Base-by-base conservation (phyloP, 306 rosid species). In the Medicago ruthenica region DNA sequence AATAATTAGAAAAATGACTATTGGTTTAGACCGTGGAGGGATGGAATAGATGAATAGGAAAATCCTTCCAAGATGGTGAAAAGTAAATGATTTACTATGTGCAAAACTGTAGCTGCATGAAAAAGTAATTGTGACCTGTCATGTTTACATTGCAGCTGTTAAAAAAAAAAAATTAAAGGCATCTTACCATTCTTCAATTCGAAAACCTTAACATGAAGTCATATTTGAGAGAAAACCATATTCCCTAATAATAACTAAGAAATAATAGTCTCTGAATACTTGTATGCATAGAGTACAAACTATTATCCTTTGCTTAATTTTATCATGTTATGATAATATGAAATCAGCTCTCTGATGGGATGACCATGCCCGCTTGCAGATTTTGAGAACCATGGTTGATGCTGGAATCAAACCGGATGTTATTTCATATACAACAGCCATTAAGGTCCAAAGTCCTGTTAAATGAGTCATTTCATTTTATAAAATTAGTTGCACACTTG, bases 391-490 rank as follows among this genome's bases (percentile, higher is more conserved):
- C 54, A 95, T 92, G 96, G 82, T 76, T 68, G 91, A 80, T 73
- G 85, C 86, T 83, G 92, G 97, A 71, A 74, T 89, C 53, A 88
- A 89, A 83, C 96, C 97, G 62, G 97, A 92, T 80, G 98, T 92
- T 82, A 73, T 95, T 76, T 81, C 98, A 36, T 95, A 89, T 80
- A 92, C 97, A 34, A 86, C 92, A 9, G 93, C 96, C 76, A 92
- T 92, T 78, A 95, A 95, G 97, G 98, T 95, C 64, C 54, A 55
- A 40, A 81, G 36, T 78, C 51, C 79, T 70, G 76, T 72, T 48
- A 47, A 27, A 62, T 81, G 57, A 58, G 68, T 74, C 57, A 77
- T 17, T 71, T 77, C 66, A 74, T 24, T 73, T 81, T 74, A 62
- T 41, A 62, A 70, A 34, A 55, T 44, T 63, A 63, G 18, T 15